Percentiles rank a stretch among this genome's conserved stretches.
Evolutionary conservation across 768 basidiomycete species (phyloP).

Genomic region (Leccinellum luteum): DNA sequence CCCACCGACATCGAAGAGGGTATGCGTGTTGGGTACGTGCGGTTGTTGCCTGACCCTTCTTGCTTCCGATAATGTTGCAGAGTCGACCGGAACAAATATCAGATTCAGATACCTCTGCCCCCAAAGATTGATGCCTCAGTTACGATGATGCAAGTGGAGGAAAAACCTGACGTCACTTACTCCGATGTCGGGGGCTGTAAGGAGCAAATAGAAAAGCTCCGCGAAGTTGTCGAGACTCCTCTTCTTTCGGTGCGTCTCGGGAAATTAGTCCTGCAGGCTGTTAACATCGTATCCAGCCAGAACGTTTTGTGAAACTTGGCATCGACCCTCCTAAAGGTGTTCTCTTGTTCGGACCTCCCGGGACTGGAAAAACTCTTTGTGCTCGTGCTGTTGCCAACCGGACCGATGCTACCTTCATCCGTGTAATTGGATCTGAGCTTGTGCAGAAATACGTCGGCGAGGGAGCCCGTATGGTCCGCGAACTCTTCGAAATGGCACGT

Average conservation of each 20-base stretch:
- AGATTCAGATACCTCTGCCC: conserved; percentile 97
- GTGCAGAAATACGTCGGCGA: conserved; percentile 99
- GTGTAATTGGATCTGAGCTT: conserved; percentile 97
- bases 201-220: conserved; percentile 98
- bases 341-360: conserved; percentile 91
- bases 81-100: conserved; percentile 95
- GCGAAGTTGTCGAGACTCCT: conserved; percentile 97
- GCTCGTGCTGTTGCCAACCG: conserved; percentile 98
- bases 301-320: conserved; percentile 95
- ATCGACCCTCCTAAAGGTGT: conserved; percentile 99
- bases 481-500: conserved; percentile 98
- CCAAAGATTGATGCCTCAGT: conserved; percentile 99
- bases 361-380: conserved; percentile 98
- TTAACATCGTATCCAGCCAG: conserved; percentile 65
- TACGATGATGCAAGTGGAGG: conserved; percentile 99
- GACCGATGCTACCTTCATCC: conserved; percentile 98
- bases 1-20: conserved; percentile 99
- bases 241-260: conserved; percentile 75
- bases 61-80: conserved; percentile 38
- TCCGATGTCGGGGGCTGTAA: conserved; percentile 98
- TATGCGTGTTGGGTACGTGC: conserved; percentile 96
- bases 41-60: background rate
- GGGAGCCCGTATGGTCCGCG: conserved; percentile 97
- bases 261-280: background rate
- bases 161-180: conserved; percentile 97